Evolutionary conservation across 768 basidiomycete species (phyloP), one percentile per base, ranked within the genome.

Genomic region (Boletus patriciae): DNA sequence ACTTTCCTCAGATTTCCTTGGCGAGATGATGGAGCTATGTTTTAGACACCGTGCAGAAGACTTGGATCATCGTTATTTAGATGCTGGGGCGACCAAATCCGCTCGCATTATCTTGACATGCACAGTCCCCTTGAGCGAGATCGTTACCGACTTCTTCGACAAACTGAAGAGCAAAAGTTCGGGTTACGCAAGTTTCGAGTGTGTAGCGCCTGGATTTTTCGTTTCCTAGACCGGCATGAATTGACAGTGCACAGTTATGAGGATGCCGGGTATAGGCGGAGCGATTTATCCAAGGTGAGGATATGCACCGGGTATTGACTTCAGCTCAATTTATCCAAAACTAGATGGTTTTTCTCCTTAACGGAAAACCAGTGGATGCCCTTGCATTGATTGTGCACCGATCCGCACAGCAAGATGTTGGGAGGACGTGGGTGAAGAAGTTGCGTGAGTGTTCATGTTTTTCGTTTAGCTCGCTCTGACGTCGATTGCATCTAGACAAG

Each of bases 1-100:
- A 48, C 3, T 45, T 50, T 59, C 47, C 46, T 29, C 62, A 94
- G 94, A 92, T 59, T 95, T 94, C 69, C 86, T 97, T 34, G 96
- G 96, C 9, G 88, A 90, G 44, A 94, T 99, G 88, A 95, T 98
- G 89, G 90, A 92, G 40, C 81, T 98, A 2, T 97, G 94, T 68
- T 90, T 85, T 70, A 78, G 82, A 6, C 92, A 91, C 67, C 85
- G 97, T 46, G 96, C 87, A 3, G 84, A 88, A 53, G 84, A 92
- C 46, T 72, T 96, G 50, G 88, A 94, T 38, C 88, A 95, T 73
- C 82, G 82, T 33, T 93, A 95, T 67, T 78, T 98, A 19, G 93
- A 96, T 51, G 70, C 74, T n/a, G 71, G 74, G 21, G 50, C 40
- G n/a, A 56, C 65, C 3, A 48, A 55, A 23, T 71, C 71, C 7